phyloP scores from a whole-genome alignment of 768 basidiomycete genomes.

The Boletus bicolor region DNA sequence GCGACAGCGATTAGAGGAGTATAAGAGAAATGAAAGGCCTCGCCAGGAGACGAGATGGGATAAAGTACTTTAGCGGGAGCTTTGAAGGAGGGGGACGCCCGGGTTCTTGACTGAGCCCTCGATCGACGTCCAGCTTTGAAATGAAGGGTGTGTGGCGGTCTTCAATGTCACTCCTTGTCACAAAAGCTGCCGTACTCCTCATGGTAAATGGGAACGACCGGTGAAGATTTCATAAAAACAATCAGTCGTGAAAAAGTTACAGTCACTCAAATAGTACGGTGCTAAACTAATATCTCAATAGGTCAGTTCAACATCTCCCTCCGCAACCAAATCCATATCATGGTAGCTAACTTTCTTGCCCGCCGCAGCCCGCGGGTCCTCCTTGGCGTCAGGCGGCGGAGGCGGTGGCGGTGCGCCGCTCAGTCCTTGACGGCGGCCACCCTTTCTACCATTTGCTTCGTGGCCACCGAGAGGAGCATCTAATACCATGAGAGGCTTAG shows the following conservation, averaged over 20 bases:
- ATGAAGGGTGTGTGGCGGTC: constrained; percentile 20
- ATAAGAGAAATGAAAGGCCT: constrained; percentile 16
- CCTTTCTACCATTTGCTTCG: constrained; percentile 32
- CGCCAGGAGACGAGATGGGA: constrained; percentile 27
- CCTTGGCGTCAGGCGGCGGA: constrained; percentile 84
- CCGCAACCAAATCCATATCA: constrained; percentile 92
- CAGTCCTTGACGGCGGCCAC: constrained; percentile 37
- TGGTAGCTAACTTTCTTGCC: constrained; percentile 91
- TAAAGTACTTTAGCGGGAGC: constrained; percentile 10
- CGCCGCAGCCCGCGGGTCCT: constrained; percentile 88
- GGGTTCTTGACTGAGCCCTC: constrained; percentile 22
- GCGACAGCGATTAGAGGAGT: constrained; percentile 9
- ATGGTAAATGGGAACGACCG: constrained; percentile 22
- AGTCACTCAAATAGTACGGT: constrained; percentile 24
- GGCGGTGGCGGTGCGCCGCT: constrained; percentile 62
- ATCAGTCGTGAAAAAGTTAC: constrained; percentile 9
- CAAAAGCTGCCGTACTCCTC: constrained; percentile 24
- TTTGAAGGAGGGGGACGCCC: constrained; percentile 10
- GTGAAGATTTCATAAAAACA: constrained; percentile 31
- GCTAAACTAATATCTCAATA: constrained; percentile 33
- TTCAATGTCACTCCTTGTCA: constrained; percentile 28
- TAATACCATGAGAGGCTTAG: constrained; percentile 65
- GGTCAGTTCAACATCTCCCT: constrained; percentile 64
- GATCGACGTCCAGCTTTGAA: constrained; percentile 24
- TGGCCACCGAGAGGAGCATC: constrained; percentile 46